Percentiles rank a stretch among this genome's conserved stretches.
These are phyloP conservation scores for Cercospora nicotianae DNA, from an alignment of 2,329 filamentous ascomycete genomes.

Conservation along the genomic window DNA sequence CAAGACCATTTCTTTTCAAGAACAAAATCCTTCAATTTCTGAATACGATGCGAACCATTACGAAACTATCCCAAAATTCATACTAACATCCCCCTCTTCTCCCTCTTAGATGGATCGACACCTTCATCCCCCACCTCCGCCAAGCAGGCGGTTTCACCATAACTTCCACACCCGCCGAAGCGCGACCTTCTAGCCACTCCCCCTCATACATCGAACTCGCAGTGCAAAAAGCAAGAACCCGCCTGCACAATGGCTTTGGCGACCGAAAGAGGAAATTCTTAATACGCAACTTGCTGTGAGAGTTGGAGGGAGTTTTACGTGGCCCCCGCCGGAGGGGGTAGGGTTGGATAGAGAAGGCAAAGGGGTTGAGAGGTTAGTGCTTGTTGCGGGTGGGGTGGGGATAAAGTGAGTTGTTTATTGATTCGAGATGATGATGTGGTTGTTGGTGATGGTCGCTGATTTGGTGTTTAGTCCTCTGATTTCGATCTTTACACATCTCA, in stretches of 20 bases:
- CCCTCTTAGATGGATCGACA: slow-evolving; percentile 67
- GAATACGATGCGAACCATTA: not conserved
- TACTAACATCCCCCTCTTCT: too few relatives aligned
- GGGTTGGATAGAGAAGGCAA: slow-evolving; percentile 37
- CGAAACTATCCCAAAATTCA: too few relatives aligned
- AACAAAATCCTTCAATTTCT: not conserved
- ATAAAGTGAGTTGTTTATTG: slow-evolving; percentile 59
- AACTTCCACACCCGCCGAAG: slow-evolving; percentile 66
- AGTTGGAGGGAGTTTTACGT: slow-evolving; percentile 79
- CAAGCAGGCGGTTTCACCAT: slow-evolving; percentile 86
- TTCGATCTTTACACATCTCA: slow-evolving; percentile 67
- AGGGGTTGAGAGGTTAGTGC: slow-evolving; percentile 61
- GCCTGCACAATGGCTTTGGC: slow-evolving; percentile 76
- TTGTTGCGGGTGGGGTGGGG: slow-evolving; percentile 79
- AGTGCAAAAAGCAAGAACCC: slow-evolving; percentile 72
- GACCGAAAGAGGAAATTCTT: slow-evolving; percentile 55
- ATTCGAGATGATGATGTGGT: too few relatives aligned
- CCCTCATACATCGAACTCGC: slow-evolving; percentile 71
- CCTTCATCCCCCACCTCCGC: slow-evolving; percentile 67
- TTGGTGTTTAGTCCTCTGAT: slow-evolving; percentile 60
- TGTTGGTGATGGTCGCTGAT: too few relatives aligned
- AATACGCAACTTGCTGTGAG: slow-evolving; percentile 63
- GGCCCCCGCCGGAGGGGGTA: slow-evolving; percentile 68
- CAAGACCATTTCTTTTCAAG: not conserved
- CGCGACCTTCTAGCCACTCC: slow-evolving; percentile 27